Conservation (phyloP, 768 basidiomycete genomes). For the Pleurotus eryngii region DNA sequence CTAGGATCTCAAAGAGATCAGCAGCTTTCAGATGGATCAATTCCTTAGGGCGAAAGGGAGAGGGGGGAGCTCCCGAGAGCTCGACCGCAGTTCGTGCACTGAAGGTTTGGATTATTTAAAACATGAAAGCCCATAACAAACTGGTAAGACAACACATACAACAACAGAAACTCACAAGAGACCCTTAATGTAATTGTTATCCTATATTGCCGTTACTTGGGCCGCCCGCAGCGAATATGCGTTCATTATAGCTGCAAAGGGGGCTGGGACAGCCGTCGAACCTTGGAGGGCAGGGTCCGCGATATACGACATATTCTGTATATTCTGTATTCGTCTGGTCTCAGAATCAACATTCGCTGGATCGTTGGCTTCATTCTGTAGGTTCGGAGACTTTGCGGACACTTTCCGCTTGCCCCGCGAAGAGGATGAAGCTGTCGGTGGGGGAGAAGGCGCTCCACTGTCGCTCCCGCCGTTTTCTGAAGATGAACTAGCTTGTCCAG, state of each 20-base stretch:
- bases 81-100: not conserved
- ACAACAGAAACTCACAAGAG: not conserved
- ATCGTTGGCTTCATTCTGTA: not conserved
- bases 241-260: slow-evolving; percentile 70
- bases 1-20: not conserved
- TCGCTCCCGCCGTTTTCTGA: not conserved
- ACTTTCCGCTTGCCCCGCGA: slow-evolving; percentile 7
- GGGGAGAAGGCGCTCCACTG: slow-evolving; percentile 1
- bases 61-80: not conserved
- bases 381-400: not conserved
- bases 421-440: slow-evolving; percentile 4
- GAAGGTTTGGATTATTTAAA: not conserved
- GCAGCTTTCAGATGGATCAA: not conserved
- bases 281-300: not conserved
- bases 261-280: slow-evolving; percentile 38
- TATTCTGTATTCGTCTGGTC: not conserved
- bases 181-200: not conserved
- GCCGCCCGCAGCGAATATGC: slow-evolving; percentile 45
- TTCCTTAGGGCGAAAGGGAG: not conserved
- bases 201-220: slow-evolving; percentile 13
- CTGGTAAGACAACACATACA: not conserved
- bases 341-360: not conserved
- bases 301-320: not conserved
- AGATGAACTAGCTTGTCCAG: slow-evolving; percentile 10
- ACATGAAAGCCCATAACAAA: not conserved